Percentiles rank a stretch among this genome's conserved stretches.
phyloP scores from a whole-genome alignment of 202 grass and related monocot species.

The Schoenoplectus triqueter region DNA sequence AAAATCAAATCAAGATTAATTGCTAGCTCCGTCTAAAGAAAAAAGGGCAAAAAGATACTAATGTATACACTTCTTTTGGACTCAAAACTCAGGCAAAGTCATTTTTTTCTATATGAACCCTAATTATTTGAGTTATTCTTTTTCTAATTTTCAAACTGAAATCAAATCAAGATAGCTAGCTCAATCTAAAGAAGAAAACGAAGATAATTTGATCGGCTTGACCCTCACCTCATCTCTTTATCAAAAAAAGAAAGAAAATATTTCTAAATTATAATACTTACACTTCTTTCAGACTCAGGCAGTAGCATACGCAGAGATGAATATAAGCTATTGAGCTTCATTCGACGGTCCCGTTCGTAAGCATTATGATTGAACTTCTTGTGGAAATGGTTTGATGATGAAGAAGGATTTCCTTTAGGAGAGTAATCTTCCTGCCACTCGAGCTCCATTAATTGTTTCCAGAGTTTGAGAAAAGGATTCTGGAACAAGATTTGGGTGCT shows the following conservation, averaged over 20 bases:
- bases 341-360: slow-evolving; percentile 88
- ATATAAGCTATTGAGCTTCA: slow-evolving; percentile 91
- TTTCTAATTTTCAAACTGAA: not conserved
- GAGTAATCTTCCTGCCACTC: slow-evolving; percentile 43
- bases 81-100: no score
- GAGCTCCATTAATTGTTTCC: slow-evolving; percentile 11
- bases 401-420: slow-evolving; percentile 21
- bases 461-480: slow-evolving; percentile 31
- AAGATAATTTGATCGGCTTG: not conserved
- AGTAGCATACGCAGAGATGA: slow-evolving; percentile 73
- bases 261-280: slow-evolving; percentile 19
- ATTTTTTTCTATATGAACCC: no score
- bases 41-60: no score
- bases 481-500: not conserved
- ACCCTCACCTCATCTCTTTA: no score
- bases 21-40: no score
- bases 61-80: no score
- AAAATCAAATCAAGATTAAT: no score
- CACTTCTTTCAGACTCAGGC: slow-evolving; percentile 71
- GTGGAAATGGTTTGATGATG: slow-evolving; percentile 40
- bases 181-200: not conserved
- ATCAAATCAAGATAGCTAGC: not conserved
- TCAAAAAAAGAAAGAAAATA: no score
- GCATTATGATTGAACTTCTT: slow-evolving; percentile 92
- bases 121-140: no score